These are phyloP conservation scores for Trichosanthes cucumerina DNA, from an alignment of 306 rosid species.

Conservation along the genomic window DNA sequence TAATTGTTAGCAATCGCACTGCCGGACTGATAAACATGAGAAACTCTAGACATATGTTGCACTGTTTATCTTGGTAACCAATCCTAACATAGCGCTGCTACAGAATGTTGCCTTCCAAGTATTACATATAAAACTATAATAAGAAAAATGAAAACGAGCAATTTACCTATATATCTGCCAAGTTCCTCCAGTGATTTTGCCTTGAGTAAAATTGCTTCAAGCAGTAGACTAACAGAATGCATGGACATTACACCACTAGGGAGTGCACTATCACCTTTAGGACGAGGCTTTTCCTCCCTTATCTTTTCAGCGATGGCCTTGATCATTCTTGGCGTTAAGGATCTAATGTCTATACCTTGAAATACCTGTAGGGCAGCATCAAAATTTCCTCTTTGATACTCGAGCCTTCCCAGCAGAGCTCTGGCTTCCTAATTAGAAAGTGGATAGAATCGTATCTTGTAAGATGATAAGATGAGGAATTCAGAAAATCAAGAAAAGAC, in stretches of 20 bases:
- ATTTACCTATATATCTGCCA: constrained; percentile 48
- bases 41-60: not conserved
- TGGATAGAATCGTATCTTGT: not conserved
- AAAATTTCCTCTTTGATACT: constrained; percentile 80
- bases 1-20: not conserved
- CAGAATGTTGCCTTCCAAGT: not conserved
- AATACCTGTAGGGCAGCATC: constrained; percentile 86
- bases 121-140: not conserved
- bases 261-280: constrained; percentile 36
- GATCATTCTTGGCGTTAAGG: constrained; percentile 62
- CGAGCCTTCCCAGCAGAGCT: constrained; percentile 93
- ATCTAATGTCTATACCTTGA: constrained; percentile 70
- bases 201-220: constrained; percentile 86
- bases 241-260: constrained; percentile 61
- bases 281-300: constrained; percentile 40
- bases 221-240: constrained; percentile 89
- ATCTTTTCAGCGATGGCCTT: constrained; percentile 57
- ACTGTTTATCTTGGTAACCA: not conserved
- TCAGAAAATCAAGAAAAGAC: not conserved
- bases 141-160: constrained; percentile 14
- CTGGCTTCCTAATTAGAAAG: constrained; percentile 64
- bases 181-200: constrained; percentile 74
- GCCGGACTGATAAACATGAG: not conserved
- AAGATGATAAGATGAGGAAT: not conserved
- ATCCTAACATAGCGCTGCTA: not conserved